phyloP scores from a whole-genome alignment of 768 basidiomycete species.

The Neoboletus magnificus region DNA sequence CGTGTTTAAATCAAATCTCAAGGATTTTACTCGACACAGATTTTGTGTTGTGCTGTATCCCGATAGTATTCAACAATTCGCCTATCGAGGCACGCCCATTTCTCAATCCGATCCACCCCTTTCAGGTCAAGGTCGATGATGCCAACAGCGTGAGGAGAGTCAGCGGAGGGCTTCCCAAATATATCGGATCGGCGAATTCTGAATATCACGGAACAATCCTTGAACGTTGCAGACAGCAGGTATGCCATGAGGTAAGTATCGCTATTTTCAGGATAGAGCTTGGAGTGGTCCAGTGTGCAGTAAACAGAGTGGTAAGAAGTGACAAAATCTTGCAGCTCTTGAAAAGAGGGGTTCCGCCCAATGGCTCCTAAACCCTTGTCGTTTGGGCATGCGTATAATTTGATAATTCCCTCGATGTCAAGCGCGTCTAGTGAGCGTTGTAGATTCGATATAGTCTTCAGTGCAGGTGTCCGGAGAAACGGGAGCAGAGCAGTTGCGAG shows the following conservation, averaged over 20 bases:
- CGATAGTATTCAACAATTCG: conserved; percentile 55
- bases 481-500: conserved; percentile 51
- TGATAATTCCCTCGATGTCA: conserved; percentile 78
- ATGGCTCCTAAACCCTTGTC: conserved; percentile 27
- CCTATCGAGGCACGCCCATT: conserved; percentile 73
- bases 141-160: conserved; percentile 42
- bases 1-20: not conserved
- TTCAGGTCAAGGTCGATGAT: conserved; percentile 90
- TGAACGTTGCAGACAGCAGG: conserved; percentile 89
- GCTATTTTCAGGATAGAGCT: conserved; percentile 43
- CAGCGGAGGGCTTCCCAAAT: conserved; percentile 27
- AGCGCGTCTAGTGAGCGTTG: conserved; percentile 78
- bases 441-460: conserved; percentile 52
- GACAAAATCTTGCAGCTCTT: conserved; percentile 67
- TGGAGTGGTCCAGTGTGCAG: conserved; percentile 34
- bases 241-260: conserved; percentile 70
- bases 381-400: conserved; percentile 29
- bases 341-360: conserved; percentile 50
- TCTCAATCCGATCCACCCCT: conserved; percentile 53
- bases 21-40: conserved; percentile 20
- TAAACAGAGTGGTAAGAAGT: conserved; percentile 45
- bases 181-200: conserved; percentile 21
- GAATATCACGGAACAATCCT: conserved; percentile 85
- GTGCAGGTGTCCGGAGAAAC: conserved; percentile 46
- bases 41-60: conserved; percentile 8